These are phyloP conservation scores for Aegle marmelos DNA, from an alignment of 345 rosid genomes.

Conservation along the genomic window DNA sequence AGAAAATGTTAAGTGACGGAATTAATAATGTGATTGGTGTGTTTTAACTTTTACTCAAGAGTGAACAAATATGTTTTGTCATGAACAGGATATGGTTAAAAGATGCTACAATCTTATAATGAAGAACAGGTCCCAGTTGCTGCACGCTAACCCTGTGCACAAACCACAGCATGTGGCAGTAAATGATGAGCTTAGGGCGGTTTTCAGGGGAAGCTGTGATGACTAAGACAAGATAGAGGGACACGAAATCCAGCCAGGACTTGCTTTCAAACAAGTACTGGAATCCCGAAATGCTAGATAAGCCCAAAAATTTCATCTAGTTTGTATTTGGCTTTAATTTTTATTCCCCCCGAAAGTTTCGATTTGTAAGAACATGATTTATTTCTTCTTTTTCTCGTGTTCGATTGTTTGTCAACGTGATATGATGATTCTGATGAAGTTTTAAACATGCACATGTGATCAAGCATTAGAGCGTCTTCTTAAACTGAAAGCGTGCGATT, in stretches of 20 bases:
- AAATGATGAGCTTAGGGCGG: conserved; percentile 11
- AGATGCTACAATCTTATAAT: conserved; percentile 25
- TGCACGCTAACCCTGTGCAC: not conserved
- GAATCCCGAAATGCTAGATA: not conserved
- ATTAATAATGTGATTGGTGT: not conserved
- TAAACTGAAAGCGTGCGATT: no score
- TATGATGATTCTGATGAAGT: not conserved
- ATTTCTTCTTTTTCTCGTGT: not conserved
- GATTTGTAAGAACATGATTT: not conserved
- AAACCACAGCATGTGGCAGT: conserved; percentile 2
- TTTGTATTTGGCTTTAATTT: not conserved
- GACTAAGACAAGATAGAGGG: not conserved
- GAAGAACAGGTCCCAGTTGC: conserved; percentile 1
- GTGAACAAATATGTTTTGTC: not conserved
- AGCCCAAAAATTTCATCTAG: not conserved
- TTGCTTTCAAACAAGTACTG: not conserved
- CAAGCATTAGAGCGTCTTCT: no score
- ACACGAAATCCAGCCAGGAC: not conserved
- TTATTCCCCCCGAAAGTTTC: not conserved
- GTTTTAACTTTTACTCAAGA: not conserved
- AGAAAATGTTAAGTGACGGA: not conserved
- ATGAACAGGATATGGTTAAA: conserved; percentile 33
- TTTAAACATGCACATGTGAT: not conserved
- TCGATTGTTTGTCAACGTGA: no score
- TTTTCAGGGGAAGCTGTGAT: conserved; percentile 11